phyloP scores from a whole-genome alignment of 352 stramenopile genomes.

The Thalassiosira oceanica region DNA sequence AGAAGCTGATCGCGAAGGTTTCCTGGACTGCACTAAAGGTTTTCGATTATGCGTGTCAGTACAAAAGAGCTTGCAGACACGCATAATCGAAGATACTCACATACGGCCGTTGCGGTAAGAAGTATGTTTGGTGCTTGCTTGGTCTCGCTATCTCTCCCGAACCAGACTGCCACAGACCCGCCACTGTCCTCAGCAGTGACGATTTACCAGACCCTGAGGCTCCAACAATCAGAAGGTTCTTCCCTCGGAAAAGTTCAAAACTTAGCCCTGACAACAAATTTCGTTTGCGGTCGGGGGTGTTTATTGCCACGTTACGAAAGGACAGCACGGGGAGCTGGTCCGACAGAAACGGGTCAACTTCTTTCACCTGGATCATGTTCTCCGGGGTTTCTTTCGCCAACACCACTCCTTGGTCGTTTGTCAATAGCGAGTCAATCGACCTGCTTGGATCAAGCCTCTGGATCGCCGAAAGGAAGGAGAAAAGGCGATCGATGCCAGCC shows the following conservation, averaged over 20 bases:
- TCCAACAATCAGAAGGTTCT: slow-evolving; percentile 82
- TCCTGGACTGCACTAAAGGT: slow-evolving; percentile 83
- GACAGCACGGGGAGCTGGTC: slow-evolving; percentile 44
- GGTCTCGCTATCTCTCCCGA: slow-evolving; percentile 66
- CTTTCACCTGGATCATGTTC: slow-evolving; percentile 26
- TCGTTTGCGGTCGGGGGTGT: slow-evolving; percentile 73
- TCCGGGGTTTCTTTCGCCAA: background rate
- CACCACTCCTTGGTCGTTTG: no score
- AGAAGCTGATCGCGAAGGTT: slow-evolving; percentile 78
- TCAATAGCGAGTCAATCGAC: slow-evolving; percentile 29
- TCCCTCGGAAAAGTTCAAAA: slow-evolving; percentile 59
- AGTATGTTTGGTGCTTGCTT: slow-evolving; percentile 72
- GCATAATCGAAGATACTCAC: slow-evolving; percentile 5
- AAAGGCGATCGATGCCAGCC: slow-evolving; percentile 82
- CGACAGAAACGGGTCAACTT: slow-evolving; percentile 26
- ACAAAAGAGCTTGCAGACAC: no score
- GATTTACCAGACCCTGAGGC: slow-evolving; percentile 75
- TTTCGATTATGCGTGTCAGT: no score
- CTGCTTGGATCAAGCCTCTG: slow-evolving; percentile 42
- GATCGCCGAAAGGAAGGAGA: slow-evolving; percentile 79
- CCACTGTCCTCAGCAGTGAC: slow-evolving; percentile 80
- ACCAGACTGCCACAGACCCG: slow-evolving; percentile 82
- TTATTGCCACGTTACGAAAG: slow-evolving; percentile 56
- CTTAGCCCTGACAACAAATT: slow-evolving; percentile 67
- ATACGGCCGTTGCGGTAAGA: slow-evolving; percentile 82